Conservation (phyloP, 2,329 filamentous ascomycete genomes). For the Pseudocercospora vitis region DNA sequence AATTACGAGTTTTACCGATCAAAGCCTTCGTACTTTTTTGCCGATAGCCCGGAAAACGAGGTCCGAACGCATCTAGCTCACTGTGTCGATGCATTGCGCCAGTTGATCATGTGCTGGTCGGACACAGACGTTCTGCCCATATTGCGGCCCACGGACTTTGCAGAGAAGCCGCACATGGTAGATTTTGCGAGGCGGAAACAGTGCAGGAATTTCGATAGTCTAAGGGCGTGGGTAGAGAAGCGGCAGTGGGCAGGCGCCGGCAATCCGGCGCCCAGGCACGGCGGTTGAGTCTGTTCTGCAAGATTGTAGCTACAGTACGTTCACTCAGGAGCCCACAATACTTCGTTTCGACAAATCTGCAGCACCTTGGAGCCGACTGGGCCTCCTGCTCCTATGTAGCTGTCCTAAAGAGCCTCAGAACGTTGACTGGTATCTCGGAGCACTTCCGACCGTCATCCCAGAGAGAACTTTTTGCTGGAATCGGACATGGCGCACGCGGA, state of each 20-base stretch:
- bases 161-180: background rate
- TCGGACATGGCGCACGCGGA: too few species aligned
- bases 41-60: background rate
- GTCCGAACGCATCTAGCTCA: background rate
- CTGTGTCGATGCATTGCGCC: background rate
- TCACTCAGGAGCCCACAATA: too few species aligned
- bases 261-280: background rate
- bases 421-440: too few species aligned
- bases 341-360: too few species aligned
- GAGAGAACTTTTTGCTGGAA: too few species aligned
- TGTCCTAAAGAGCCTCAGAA: too few species aligned
- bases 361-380: too few species aligned
- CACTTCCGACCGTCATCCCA: too few species aligned
- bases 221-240: background rate
- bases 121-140: background rate
- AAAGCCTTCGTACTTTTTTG: background rate
- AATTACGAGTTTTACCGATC: constrained; percentile 2
- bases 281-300: too few species aligned
- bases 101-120: background rate
- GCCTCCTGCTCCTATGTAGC: too few species aligned
- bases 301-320: too few species aligned
- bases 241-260: background rate
- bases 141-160: background rate
- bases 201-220: background rate
- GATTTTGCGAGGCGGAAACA: background rate